A percentile compares a stretch with the other conserved stretches of the same genome.
Evolutionary conservation across 2,329 filamentous ascomycete genomes (phyloP).

Genomic region (Rhytidhysteron rufulum): DNA sequence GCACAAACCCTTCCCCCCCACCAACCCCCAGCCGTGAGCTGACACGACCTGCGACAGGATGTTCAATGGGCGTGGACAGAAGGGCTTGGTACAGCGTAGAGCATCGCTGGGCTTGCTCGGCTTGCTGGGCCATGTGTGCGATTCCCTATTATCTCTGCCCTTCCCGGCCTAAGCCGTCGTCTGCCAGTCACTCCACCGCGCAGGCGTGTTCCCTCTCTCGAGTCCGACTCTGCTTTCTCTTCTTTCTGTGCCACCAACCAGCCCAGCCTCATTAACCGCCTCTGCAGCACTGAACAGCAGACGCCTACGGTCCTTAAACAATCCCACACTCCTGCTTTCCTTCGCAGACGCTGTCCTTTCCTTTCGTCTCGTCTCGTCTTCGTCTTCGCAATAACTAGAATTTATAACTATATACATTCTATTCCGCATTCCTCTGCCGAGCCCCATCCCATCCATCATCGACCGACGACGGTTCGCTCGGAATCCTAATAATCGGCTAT

Average conservation of each 20-base stretch:
- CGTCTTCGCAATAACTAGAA: background rate
- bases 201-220: slow-evolving; percentile 3
- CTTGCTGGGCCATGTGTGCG: too few species aligned
- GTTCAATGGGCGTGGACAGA: background rate
- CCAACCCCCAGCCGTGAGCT: background rate
- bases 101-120: too few species aligned
- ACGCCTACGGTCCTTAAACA: slow-evolving; percentile 14
- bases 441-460: too few species aligned
- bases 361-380: slow-evolving; percentile 1
- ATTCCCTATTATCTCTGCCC: too few species aligned
- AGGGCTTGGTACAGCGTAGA: background rate
- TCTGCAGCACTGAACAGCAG: slow-evolving; percentile 7
- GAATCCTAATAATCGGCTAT: slow-evolving; percentile 2
- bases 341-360: slow-evolving; percentile 2
- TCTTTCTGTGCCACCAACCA: slow-evolving; percentile 4
- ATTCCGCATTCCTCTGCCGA: too few species aligned
- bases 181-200: background rate
- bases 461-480: too few species aligned
- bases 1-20: too few species aligned
- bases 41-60: background rate
- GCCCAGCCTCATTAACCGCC: too few species aligned
- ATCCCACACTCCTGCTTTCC: slow-evolving; percentile 16
- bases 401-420: too few species aligned
- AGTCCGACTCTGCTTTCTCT: slow-evolving; percentile 1
- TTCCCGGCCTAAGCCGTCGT: background rate